Base-by-base conservation (phyloP, 1,139 yeast species). In the Sugiyamaella japonica region DNA sequence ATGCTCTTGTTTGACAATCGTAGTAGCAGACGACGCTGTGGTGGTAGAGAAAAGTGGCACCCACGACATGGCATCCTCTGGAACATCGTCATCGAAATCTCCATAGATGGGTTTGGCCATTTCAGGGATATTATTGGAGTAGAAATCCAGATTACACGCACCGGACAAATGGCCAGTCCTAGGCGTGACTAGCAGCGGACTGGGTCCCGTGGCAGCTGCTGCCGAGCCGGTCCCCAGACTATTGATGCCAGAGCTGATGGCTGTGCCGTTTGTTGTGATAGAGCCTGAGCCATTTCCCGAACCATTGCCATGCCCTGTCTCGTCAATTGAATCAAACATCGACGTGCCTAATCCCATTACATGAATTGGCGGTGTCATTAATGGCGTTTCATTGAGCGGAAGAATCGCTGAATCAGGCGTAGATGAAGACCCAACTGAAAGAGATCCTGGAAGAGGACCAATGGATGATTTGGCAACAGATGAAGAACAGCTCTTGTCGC, bases 81-180 rank as follows among this genome's bases (percentile, higher is more conserved):
- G 42, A 20, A 20, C 25, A 9, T 36, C n/a, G 25, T 49, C 49
- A 29, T 49, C 49, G 32, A 10, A 16, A 38, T 41, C 51, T 6
- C 39, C 52, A 39, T 53, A 53, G 34, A 53, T 39, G 4, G 56
- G 56, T 23, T 53, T 53, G 23, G 56, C 56, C 45, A 41, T 46
- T 41, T 53, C 56, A 20, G 41, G 37, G 15, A 41, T 25, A 13
- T 46, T 38, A 7, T 28, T 23, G 4, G 38, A 23, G 46, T 39
- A 44, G 10, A 39, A 34, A n/a, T 34, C 38, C 16, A 13, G 46
- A 17, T 29, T 15, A 15, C 25, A 23, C 20, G 42, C 38, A 7
- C 45, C 46, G 9, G 40, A 23, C 20, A 41, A 15, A 20, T 29
- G 29, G 15, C 41, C 50, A 7, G 54, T 51, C 17, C 32, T 31